Evolutionary conservation across 495 filamentous ascomycete genomes (phyloP).

Genomic region (Annulohypoxylon bovei): DNA sequence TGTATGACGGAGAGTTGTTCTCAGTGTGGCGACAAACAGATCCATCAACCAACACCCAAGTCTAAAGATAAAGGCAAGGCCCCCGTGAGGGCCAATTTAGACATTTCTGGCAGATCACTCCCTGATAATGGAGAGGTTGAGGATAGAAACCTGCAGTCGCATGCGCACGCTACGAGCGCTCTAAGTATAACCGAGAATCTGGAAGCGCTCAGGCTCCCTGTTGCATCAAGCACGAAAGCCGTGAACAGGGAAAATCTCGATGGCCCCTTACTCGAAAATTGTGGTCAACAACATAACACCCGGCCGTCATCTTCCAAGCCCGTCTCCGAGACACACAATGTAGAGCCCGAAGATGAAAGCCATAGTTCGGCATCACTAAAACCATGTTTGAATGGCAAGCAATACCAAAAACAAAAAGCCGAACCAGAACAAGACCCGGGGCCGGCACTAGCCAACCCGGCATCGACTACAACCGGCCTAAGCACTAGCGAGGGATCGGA

Average conservation of each 20-base stretch:
- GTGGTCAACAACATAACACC: neutral
- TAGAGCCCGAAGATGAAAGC: neutral
- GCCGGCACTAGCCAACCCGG: neutral
- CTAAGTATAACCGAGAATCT: neutral
- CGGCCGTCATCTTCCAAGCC: neutral
- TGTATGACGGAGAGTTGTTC: neutral
- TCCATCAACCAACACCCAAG: neutral
- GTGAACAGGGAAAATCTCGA: neutral
- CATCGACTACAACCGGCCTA: conserved; percentile 3
- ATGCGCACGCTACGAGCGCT: neutral
- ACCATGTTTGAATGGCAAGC: conserved; percentile 16
- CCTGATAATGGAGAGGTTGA: neutral
- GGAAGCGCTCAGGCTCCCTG: neutral
- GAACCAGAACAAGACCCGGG: conserved; percentile 13
- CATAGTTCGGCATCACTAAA: conserved; percentile 2
- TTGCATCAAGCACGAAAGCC: neutral
- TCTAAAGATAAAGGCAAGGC: conserved; percentile 23
- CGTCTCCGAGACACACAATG: neutral
- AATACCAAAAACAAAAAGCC: conserved; percentile 25
- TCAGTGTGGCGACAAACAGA: neutral
- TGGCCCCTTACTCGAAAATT: neutral
- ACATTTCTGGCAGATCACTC: neutral
- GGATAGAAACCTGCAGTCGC: neutral
- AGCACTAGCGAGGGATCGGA: conserved; percentile 5
- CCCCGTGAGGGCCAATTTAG: neutral